Evolutionary conservation across 257 asterid species (phyloP), one percentile per base, ranked within the genome.

Genomic region (Salvia hispanica): DNA sequence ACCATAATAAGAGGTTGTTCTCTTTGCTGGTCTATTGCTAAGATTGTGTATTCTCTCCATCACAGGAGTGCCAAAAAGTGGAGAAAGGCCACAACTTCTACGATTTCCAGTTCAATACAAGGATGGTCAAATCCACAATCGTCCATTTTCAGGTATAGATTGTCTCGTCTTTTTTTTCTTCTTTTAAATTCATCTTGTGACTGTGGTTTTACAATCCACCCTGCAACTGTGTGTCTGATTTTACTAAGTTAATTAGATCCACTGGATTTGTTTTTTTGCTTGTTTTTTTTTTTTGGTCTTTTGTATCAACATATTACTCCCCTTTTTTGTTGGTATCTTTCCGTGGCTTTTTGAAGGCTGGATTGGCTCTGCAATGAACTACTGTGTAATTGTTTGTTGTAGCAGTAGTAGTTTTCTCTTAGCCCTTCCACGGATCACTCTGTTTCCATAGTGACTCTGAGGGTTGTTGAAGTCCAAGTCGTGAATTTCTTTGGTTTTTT

Each of bases 101-200:
- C 34, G 91, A 88, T 74, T 93, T 93, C 76, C 95, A 88, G 78
- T 90, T 88, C 80, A 93, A 93, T 69, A 86, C 99, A 14, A 88
- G 97, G 83, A 85, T 86, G 34, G 96, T 90, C 77, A 93, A 85
- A 76, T 85, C 99, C 34, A 86, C 99, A 9, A 91, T 93, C 14
- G 96, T 88, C 39, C 99, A 93, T 79, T 93, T 93, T 84, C 99
- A 93, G 99, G 99, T 93, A 79, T 52, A 79, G 75, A 56, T 63
- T 46, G 66, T 44, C 62, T 50, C 48, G 28, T 46, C 68, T 69
- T 45, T 53, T 73, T 76, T 63, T 60, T 28, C n/a, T 48, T 10
- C 25, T 68, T 12, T 33, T 14, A 28, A 53, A 37, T 31, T 51
- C 58, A 9, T 51, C 36, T 33, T 46, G 36, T 42, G n/a, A 52